Base-by-base conservation (phyloP, 768 basidiomycete species). In the Lactarius hatsudake region DNA sequence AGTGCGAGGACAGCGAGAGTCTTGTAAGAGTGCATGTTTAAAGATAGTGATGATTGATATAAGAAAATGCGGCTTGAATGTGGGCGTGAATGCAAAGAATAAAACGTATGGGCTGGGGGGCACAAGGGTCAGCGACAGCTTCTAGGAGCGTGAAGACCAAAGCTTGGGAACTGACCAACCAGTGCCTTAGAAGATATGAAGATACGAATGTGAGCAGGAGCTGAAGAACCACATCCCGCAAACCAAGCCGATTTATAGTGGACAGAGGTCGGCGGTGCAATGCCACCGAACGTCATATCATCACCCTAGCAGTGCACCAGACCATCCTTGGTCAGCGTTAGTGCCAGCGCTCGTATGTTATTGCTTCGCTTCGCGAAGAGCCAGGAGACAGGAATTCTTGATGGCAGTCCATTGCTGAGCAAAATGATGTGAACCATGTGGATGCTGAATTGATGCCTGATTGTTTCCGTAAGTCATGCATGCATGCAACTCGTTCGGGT, bases 81-180 rank as follows among this genome's bases (percentile, higher is more conserved):
- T 18, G 26, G 43, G 36, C 13, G 26, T 28, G 34, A 38, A 51
- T 57, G 61, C 36, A 66, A 51, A 23, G 23, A 51, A 48, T 9
- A 43, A 28, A 61, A 57, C 0, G 55, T 38, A 36, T 48, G 55
- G 60, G 43, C 65, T 66, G 15, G n/a, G 20, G 42, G 18, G 28
- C 20, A 15, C 51, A 15, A 23, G 26, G 23, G 45, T 62, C 20
- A 60, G 38, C 9, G 2, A 28, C 38, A 15, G 26, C 6, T 38
- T n/a, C 18, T 3, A 30, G n/a, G 18, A 61, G 13, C 12, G 42
- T 48, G 23, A 26, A 23, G 28, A 15, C 40, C 34, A 17, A 36
- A 18, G 13, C 23, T 32, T 28, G 3, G 3, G 12, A 26, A 38
- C 66, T 55, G 15, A 67, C 66, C 66, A 67, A 67, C 66, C 66